Percentiles rank a stretch among this genome's conserved stretches.
These are phyloP conservation scores for Kwoniella shivajii DNA, from an alignment of 1,284 basidiomycete species.

Conservation along the genomic window DNA sequence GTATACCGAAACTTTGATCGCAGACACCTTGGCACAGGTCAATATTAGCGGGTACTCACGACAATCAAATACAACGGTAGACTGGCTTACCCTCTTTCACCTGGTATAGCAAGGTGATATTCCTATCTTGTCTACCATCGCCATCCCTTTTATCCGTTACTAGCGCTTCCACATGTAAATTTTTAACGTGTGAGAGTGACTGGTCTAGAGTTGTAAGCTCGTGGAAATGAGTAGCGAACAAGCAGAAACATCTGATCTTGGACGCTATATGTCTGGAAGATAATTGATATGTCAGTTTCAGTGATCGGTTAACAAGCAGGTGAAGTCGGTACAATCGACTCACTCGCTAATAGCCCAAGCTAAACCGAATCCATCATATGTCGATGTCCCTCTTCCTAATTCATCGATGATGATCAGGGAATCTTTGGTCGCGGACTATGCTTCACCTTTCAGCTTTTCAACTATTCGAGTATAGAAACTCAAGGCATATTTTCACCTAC, in stretches of 20 bases:
- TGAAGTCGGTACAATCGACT: slow-evolving; percentile 27
- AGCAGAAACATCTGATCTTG: slow-evolving; percentile 85
- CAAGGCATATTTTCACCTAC: slow-evolving; percentile 56
- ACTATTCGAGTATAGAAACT: neutral
- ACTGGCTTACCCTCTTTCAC: slow-evolving; percentile 76
- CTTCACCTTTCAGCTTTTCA: neutral
- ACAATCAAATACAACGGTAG: neutral
- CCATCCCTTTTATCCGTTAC: slow-evolving; percentile 61
- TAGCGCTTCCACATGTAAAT: slow-evolving; percentile 93
- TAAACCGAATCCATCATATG: slow-evolving; percentile 96
- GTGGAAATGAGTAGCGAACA: slow-evolving; percentile 98
- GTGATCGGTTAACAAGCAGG: neutral
- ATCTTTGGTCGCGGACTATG: slow-evolving; percentile 82
- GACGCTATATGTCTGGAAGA: slow-evolving; percentile 82
- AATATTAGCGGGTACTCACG: neutral
- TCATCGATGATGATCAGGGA: slow-evolving; percentile 98
- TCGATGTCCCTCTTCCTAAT: slow-evolving; percentile 95
- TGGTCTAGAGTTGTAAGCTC: slow-evolving; percentile 91
- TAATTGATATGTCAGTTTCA: neutral
- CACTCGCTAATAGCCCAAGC: slow-evolving; percentile 99
- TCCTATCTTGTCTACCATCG: slow-evolving; percentile 62
- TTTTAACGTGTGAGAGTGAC: slow-evolving; percentile 84
- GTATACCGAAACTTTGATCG: slow-evolving; percentile 98
- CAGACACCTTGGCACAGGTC: slow-evolving; percentile 63
- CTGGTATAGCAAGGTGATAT: slow-evolving; percentile 93